Evolutionary conservation across 345 rosid species (phyloP).

Genomic region (Trapa bicornis): DNA sequence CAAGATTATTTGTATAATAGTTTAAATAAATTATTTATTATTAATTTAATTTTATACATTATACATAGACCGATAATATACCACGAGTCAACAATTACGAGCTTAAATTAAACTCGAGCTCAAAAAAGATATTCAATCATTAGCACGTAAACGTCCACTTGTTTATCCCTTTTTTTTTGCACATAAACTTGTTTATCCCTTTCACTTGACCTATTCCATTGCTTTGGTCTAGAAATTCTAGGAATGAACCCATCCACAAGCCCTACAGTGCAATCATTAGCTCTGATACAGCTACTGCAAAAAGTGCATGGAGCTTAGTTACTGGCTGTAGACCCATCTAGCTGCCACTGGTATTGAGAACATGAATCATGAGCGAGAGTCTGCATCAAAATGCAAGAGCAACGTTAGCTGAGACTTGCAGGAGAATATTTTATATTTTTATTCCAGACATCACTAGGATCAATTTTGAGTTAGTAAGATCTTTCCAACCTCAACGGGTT

Average conservation of each 20-base stretch:
- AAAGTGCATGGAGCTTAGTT: not conserved
- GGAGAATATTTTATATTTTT: not conserved
- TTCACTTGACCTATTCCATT: not conserved
- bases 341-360: slow-evolving; percentile 22
- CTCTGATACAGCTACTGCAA: not conserved
- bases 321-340: slow-evolving; percentile 12
- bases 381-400: slow-evolving; percentile 26
- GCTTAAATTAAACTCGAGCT: no score
- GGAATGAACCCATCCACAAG: not conserved
- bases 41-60: no score
- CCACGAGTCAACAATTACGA: no score
- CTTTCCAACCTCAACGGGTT: no score
- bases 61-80: no score
- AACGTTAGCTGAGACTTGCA: slow-evolving; percentile 2
- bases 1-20: no score
- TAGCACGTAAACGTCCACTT: no score
- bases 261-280: not conserved
- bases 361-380: slow-evolving; percentile 70
- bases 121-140: no score
- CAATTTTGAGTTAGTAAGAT: not conserved
- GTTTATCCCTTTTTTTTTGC: no score
- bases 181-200: not conserved
- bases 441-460: not conserved
- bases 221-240: not conserved
- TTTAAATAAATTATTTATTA: no score